Conservation (phyloP, 768 basidiomycete genomes). For the Termitomyces sp. region DNA sequence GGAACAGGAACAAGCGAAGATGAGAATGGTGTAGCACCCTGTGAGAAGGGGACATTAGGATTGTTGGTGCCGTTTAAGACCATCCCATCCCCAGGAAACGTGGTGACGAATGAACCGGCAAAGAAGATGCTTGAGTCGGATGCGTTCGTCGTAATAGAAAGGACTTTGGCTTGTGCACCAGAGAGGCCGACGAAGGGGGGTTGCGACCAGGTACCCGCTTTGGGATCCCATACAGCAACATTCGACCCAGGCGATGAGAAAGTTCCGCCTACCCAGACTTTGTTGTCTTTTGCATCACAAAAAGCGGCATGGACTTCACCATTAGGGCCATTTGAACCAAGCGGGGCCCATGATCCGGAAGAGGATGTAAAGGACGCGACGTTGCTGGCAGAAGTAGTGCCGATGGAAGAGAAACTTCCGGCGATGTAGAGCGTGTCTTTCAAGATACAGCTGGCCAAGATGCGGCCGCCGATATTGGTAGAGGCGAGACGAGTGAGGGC, state of each 20-base stretch:
- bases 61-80: slow-evolving; percentile 66
- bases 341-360: slow-evolving; percentile 51
- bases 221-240: slow-evolving; percentile 70
- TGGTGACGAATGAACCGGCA: slow-evolving; percentile 81
- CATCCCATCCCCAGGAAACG: slow-evolving; percentile 53
- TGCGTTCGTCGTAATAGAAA: slow-evolving; percentile 71
- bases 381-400: slow-evolving; percentile 57
- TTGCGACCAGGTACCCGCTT: slow-evolving; percentile 64
- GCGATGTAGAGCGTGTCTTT: slow-evolving; percentile 72
- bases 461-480: slow-evolving; percentile 76
- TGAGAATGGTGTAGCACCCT: slow-evolving; percentile 81
- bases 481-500: slow-evolving; percentile 66
- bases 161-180: slow-evolving; percentile 65
- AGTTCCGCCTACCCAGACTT: slow-evolving; percentile 76
- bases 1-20: slow-evolving; percentile 86
- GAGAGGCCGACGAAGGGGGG: slow-evolving; percentile 81
- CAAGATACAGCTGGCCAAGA: slow-evolving; percentile 71
- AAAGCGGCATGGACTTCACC: slow-evolving; percentile 70
- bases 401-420: slow-evolving; percentile 78
- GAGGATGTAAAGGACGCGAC: slow-evolving; percentile 72
- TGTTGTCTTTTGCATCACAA: slow-evolving; percentile 64
- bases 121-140: slow-evolving; percentile 78
- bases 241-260: slow-evolving; percentile 66
- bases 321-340: slow-evolving; percentile 69
- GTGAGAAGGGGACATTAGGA: slow-evolving; percentile 80